Conservation (phyloP, 116 monocot species). For the Phalaenopsis hybrid region DNA sequence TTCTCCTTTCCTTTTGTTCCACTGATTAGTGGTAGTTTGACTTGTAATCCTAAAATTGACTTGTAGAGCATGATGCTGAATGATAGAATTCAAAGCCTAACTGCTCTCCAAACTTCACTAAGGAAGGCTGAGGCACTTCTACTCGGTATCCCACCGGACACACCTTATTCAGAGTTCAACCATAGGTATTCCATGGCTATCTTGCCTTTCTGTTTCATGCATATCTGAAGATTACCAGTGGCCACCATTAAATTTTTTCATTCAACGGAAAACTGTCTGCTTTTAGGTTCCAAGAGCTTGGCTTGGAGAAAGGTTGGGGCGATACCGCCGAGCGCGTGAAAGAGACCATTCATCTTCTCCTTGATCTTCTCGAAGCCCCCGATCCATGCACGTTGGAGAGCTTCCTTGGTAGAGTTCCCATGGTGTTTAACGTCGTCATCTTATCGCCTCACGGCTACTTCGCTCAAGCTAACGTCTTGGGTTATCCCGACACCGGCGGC, state of each 20-base stretch:
- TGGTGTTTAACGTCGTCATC: slow-evolving; percentile 84
- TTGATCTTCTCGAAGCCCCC: slow-evolving; percentile 82
- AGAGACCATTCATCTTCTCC: slow-evolving; percentile 54
- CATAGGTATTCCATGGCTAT: slow-evolving; percentile 31
- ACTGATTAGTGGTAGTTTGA: not conserved
- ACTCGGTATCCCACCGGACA: slow-evolving; percentile 38
- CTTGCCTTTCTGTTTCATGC: not conserved
- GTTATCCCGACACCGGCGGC: slow-evolving; percentile 83
- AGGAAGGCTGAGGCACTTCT: slow-evolving; percentile 63
- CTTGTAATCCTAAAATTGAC: not conserved
- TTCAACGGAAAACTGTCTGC: not conserved
- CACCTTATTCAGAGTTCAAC: slow-evolving; percentile 56
- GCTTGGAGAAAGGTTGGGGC: slow-evolving; percentile 86
- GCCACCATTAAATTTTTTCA: not conserved
- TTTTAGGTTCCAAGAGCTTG: slow-evolving; percentile 69
- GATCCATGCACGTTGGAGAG: slow-evolving; percentile 70
- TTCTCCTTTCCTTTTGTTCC: not conserved
- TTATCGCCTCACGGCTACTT: slow-evolving; percentile 90
- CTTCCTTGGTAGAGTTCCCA: slow-evolving; percentile 63
- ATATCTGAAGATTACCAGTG: not conserved
- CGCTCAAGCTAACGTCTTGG: slow-evolving; percentile 79
- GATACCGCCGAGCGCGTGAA: slow-evolving; percentile 38
- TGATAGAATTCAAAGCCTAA: slow-evolving; percentile 55
- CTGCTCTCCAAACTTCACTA: slow-evolving; percentile 42
- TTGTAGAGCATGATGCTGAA: slow-evolving; percentile 73